Evolutionary conservation across 257 asterid species (phyloP), one percentile per base, ranked within the genome.

Genomic region (Solanum bukasovii): DNA sequence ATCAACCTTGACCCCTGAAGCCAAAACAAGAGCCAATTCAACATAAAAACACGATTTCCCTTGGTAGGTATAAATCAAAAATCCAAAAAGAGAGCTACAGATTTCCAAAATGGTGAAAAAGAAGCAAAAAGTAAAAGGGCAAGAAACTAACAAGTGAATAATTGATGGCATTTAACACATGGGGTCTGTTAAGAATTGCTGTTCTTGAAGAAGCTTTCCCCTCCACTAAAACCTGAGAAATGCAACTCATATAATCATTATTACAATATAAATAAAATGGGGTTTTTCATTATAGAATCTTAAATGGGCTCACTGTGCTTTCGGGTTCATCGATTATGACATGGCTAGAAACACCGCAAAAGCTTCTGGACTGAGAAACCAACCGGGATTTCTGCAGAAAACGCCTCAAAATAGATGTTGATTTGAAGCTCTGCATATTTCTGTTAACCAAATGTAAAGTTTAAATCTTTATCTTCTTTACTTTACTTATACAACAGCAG

Each of bases 161-260:
- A 90, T 94, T 94, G 21, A 97, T 90, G 86, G 99, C 99, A 93
- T 97, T 96, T 49, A 97, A 94, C 25, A 89, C 93, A 84, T 93
- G 87, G 84, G 99, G 98, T 86, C 99, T 91, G 89, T 97, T 96
- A 88, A 97, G 95, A 88, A 96, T 90, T 49, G 99, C 99, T 84
- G 94, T 97, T 94, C 98, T 94, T 40, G 98, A 95, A 90, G 90
- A 85, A 77, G 92, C 93, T 87, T 91, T 93, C 63, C 94, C 94
- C 92, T 97, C 99, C 88, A 93, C 98, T 85, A 94, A 59, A 20
- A 97, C 99, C 99, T 97, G 94, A 86, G 74, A 88, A 49, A 29
- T 46, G 11, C 85, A 81, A 27, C 27, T 16, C 68, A 81, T 27
- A 78, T 14, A 11, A 29, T 73, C 13, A 59, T 21, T 59, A 20